These are phyloP conservation scores for Williopsis jadinii DNA, from an alignment of 1,139 yeast genomes.

Conservation along the genomic window DNA sequence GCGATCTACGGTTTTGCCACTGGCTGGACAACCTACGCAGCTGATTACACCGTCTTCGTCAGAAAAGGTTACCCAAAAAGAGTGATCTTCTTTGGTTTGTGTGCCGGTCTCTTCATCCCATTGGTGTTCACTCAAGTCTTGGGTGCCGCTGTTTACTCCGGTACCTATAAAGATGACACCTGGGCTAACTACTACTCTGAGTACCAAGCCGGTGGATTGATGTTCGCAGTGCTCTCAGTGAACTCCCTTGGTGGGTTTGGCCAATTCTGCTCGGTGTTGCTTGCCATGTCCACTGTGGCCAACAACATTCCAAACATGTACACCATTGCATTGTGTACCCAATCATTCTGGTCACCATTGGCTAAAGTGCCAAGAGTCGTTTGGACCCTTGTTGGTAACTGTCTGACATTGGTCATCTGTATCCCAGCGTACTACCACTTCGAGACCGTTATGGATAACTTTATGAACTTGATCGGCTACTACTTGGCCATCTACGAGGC, in stretches of 20 bases:
- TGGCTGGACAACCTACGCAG: constrained; percentile 92
- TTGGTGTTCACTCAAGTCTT: constrained; percentile 66
- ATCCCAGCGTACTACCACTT: constrained; percentile 82
- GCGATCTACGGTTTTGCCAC: constrained; percentile 85
- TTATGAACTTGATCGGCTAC: constrained; percentile 87
- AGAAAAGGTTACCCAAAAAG: constrained; percentile 48
- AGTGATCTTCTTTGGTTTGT: constrained; percentile 58
- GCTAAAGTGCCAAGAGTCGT: constrained; percentile 68
- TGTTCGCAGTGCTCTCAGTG: constrained; percentile 67
- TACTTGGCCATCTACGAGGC: constrained; percentile 83
- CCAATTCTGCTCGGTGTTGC: constrained; percentile 76
- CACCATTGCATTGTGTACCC: constrained; percentile 80
- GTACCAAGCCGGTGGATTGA: constrained; percentile 70
- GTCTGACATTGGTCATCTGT: constrained; percentile 72
- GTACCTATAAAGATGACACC: constrained; percentile 34
- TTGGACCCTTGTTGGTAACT: constrained; percentile 77
- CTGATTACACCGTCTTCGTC: constrained; percentile 90
- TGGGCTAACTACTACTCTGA: constrained; percentile 42
- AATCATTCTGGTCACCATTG: constrained; percentile 71
- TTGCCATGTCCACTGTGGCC: constrained; percentile 80
- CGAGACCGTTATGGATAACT: constrained; percentile 65
- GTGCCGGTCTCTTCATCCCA: constrained; percentile 60
- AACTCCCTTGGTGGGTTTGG: constrained; percentile 86
- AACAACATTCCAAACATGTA: constrained; percentile 92
- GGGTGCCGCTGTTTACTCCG: constrained; percentile 86